phyloP scores from a whole-genome alignment of 805 yeast species.

The Yamadazyma ubonensis region DNA sequence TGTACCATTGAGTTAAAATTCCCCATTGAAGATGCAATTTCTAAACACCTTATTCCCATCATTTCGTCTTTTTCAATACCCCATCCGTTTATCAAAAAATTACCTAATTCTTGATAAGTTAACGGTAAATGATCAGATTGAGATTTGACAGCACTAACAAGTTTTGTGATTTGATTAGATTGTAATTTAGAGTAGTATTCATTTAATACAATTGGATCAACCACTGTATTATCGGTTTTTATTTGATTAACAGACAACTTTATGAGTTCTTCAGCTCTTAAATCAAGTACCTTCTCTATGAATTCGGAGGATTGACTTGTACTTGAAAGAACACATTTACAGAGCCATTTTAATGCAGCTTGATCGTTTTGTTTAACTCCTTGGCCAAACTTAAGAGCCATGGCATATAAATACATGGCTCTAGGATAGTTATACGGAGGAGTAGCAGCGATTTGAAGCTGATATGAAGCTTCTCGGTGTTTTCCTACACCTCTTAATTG shows the following conservation, averaged over 20 bases:
- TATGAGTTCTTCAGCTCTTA: constrained; percentile 30
- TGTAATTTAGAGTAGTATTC: constrained; percentile 24
- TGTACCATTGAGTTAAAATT: constrained; percentile 66
- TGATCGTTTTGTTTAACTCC: constrained; percentile 59
- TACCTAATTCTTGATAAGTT: constrained; percentile 63
- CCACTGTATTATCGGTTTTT: constrained; percentile 18
- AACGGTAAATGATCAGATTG: constrained; percentile 46
- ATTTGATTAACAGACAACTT: constrained; percentile 25
- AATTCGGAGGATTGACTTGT: constrained; percentile 16
- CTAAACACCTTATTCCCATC: constrained; percentile 57
- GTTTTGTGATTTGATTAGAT: constrained; percentile 25
- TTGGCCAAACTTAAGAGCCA: constrained; percentile 65
- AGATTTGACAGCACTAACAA: constrained; percentile 32
- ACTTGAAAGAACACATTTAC: constrained; percentile 38
- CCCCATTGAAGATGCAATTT: constrained; percentile 66
- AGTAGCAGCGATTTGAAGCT: constrained; percentile 61
- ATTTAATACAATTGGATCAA: constrained; percentile 28
- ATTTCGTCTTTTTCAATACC: constrained; percentile 54
- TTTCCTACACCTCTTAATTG: constrained; percentile 56
- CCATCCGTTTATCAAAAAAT: constrained; percentile 54
- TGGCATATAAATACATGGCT: constrained; percentile 69
- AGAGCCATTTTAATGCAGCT: constrained; percentile 60
- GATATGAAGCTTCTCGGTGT: constrained; percentile 66
- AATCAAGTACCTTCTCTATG: constrained; percentile 24
- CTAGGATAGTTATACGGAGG: constrained; percentile 52